Conservation (phyloP, 371 early-diverging fungal species). For the Chytridium lagenaria region DNA sequence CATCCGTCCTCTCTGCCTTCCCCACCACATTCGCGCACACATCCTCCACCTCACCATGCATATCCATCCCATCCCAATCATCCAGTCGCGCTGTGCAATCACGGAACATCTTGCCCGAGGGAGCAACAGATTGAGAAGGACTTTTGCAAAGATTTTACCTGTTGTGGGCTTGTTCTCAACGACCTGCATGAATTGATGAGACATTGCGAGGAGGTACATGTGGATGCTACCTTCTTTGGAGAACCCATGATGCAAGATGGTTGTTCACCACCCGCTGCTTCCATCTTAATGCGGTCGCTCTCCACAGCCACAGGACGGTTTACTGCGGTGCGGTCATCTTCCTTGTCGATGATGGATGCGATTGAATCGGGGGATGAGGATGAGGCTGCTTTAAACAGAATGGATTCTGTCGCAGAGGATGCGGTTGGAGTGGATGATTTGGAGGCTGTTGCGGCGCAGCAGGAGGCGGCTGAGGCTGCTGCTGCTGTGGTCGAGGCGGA, state of each 20-base stretch:
- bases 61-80: neutral
- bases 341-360: neutral
- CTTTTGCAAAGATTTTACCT: constrained; percentile 83
- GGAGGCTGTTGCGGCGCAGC: constrained; percentile 4
- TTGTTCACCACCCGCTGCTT: no score
- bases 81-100: neutral
- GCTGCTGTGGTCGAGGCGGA: no score
- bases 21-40: no score
- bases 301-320: no score
- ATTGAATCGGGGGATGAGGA: neutral
- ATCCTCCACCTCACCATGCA: neutral
- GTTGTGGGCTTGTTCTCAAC: constrained; percentile 76
- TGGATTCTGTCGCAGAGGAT: neutral
- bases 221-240: constrained; percentile 42
- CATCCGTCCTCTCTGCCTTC: no score
- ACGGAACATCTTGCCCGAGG: neutral
- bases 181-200: constrained; percentile 83
- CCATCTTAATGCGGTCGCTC: no score
- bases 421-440: constrained; percentile 1
- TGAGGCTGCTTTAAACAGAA: neutral
- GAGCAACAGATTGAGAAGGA: constrained; percentile 64
- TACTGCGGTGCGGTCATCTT: neutral
- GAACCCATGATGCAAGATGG: constrained; percentile 20
- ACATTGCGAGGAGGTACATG: constrained; percentile 84
- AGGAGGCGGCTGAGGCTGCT: constrained; percentile 2